phyloP scores from a whole-genome alignment of 2,329 filamentous ascomycete genomes.

The Lasiodiplodia theobromae region DNA sequence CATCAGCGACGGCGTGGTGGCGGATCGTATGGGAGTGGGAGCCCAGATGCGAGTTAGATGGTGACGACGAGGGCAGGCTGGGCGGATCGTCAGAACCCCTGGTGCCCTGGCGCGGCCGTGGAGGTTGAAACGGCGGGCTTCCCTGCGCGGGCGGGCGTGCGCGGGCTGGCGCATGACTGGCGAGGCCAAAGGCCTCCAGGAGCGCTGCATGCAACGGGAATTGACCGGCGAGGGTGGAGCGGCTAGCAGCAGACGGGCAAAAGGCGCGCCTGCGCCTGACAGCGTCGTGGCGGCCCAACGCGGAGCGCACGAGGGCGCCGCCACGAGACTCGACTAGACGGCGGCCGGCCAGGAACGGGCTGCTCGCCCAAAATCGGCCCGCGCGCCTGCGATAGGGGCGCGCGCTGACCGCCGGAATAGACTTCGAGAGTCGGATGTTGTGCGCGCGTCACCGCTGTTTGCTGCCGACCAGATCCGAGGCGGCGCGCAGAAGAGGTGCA shows the following conservation, averaged over 20 bases:
- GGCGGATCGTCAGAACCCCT: slow-evolving; percentile 17
- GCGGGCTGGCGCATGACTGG: slow-evolving; percentile 20
- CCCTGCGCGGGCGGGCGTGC: slow-evolving; percentile 21
- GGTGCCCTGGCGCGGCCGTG: slow-evolving; percentile 2
- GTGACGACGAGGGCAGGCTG: slow-evolving; percentile 12
- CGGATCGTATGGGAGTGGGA: slow-evolving; percentile 25
- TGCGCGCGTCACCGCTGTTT: slow-evolving; percentile 28
- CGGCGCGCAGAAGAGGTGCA: background rate
- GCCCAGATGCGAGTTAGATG: slow-evolving; percentile 18
- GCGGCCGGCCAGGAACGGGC: slow-evolving; percentile 18
- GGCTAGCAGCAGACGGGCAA: slow-evolving; percentile 23
- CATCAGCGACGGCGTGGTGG: slow-evolving; percentile 18
- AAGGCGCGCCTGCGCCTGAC: slow-evolving; percentile 12
- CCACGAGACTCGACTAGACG: slow-evolving; percentile 16
- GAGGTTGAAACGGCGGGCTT: slow-evolving; percentile 22
- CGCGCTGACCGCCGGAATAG: slow-evolving; percentile 25
- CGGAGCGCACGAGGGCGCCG: slow-evolving; percentile 12
- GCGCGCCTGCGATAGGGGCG: slow-evolving; percentile 23
- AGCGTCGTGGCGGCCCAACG: slow-evolving; percentile 14
- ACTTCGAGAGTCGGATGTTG: slow-evolving; percentile 27
- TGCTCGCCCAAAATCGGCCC: slow-evolving; percentile 26
- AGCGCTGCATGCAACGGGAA: slow-evolving; percentile 24
- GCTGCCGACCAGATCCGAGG: slow-evolving; percentile 20
- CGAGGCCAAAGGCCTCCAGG: slow-evolving; percentile 19
- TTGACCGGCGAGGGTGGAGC: slow-evolving; percentile 20